Evolutionary conservation across 768 basidiomycete species (phyloP).

Genomic region (Amanita subjunquillea): DNA sequence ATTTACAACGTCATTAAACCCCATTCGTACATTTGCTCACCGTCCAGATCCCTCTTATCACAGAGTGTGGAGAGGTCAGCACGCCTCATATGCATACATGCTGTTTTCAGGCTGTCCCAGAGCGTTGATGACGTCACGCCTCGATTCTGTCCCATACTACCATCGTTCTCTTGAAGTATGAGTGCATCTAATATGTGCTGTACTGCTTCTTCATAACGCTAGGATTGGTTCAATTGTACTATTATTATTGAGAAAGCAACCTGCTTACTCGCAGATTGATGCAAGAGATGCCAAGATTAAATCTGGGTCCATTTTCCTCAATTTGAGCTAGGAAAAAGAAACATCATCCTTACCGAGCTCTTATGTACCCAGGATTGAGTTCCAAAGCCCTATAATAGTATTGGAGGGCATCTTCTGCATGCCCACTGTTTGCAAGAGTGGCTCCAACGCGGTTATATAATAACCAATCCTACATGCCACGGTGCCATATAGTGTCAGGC

Average conservation of each 20-base stretch:
- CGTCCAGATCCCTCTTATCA: constrained; percentile 60
- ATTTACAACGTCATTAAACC: background rate
- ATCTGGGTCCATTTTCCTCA: constrained; percentile 34
- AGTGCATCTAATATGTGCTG: constrained; percentile 85
- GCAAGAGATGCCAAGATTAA: constrained; percentile 89
- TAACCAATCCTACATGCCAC: constrained; percentile 65
- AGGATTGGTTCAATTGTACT: constrained; percentile 6
- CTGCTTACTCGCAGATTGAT: constrained; percentile 68
- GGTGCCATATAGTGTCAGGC: background rate
- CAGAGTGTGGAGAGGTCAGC: constrained; percentile 70
- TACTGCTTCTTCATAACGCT: constrained; percentile 84
- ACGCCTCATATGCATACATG: constrained; percentile 73
- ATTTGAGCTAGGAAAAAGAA: constrained; percentile 3
- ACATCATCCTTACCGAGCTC: constrained; percentile 54
- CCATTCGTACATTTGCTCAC: constrained; percentile 16
- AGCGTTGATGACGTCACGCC: constrained; percentile 70
- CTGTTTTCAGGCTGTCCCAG: constrained; percentile 84
- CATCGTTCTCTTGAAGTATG: constrained; percentile 79
- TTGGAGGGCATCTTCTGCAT: constrained; percentile 68
- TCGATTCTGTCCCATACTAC: constrained; percentile 48
- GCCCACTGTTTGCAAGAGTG: constrained; percentile 84
- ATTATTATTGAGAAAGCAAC: constrained; percentile 6
- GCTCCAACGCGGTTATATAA: constrained; percentile 92
- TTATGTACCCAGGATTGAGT: constrained; percentile 82
- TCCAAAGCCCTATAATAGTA: constrained; percentile 84